Conservation (phyloP, 352 stramenopile genomes). For the Pythium diclinum region DNA sequence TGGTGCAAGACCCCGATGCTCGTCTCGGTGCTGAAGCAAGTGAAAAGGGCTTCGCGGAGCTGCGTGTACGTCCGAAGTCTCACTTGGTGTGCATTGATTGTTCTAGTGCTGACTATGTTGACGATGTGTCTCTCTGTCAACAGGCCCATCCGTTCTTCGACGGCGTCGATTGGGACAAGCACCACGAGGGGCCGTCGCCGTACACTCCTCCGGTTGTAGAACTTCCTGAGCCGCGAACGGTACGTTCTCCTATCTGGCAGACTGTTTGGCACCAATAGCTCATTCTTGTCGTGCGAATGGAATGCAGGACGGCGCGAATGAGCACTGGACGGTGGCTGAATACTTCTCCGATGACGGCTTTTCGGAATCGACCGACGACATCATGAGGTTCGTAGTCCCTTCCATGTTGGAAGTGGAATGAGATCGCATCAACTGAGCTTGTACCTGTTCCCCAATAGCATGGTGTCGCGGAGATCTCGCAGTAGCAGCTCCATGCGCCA, state of each 20-base stretch:
- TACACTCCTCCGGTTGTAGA: constrained; percentile 55
- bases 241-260: neutral
- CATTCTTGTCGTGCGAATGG: neutral
- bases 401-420: too few species aligned
- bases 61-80: constrained; percentile 44
- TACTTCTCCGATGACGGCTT: constrained; percentile 79
- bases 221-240: constrained; percentile 44
- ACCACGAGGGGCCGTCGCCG: constrained; percentile 49
- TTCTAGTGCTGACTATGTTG: neutral
- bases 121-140: neutral
- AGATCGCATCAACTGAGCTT: neutral
- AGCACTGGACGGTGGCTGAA: constrained; percentile 79
- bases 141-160: constrained; percentile 81
- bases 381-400: constrained; percentile 38
- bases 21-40: constrained; percentile 70
- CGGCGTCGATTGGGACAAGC: constrained; percentile 67
- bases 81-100: too few species aligned
- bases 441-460: neutral
- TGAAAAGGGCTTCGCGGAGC: constrained; percentile 56
- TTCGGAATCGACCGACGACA: constrained; percentile 67
- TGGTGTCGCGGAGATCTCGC: constrained; percentile 40
- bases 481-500: constrained; percentile 63
- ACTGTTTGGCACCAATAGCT: neutral
- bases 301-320: constrained; percentile 61
- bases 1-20: constrained; percentile 49